Conservation (phyloP, 1,284 basidiomycete genomes). For the Acaromyces ingoldii region DNA sequence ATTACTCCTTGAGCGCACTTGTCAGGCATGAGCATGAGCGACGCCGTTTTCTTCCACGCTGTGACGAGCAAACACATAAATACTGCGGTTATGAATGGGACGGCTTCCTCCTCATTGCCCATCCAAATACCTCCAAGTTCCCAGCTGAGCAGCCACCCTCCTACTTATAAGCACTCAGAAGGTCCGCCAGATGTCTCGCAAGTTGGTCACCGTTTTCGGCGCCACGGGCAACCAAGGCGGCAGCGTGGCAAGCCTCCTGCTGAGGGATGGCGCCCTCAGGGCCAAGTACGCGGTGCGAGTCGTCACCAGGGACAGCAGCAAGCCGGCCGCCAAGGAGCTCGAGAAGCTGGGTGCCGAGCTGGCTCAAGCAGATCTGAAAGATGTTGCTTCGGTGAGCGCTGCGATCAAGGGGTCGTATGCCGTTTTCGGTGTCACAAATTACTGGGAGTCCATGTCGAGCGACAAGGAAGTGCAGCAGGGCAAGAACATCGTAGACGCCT, state of each 20-base stretch:
- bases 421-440: slow-evolving; percentile 54
- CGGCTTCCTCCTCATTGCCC: no score
- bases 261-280: slow-evolving; percentile 12
- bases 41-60: no score
- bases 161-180: no score
- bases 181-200: no score
- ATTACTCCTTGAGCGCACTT: no score
- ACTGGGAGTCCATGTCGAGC: slow-evolving; percentile 16
- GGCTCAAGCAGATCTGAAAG: slow-evolving; percentile 49
- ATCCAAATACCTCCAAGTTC: no score
- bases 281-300: slow-evolving; percentile 23
- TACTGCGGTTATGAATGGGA: no score
- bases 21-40: no score
- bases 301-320: slow-evolving; percentile 28
- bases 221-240: slow-evolving; percentile 33
- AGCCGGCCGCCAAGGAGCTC: slow-evolving; percentile 16
- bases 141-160: no score
- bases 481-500: slow-evolving; percentile 54
- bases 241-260: slow-evolving; percentile 23
- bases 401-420: slow-evolving; percentile 52
- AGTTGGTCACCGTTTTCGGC: slow-evolving; percentile 28
- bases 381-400: slow-evolving; percentile 44
- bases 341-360: slow-evolving; percentile 50
- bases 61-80: no score
- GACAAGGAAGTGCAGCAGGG: slow-evolving; percentile 47